Conservation (phyloP, 2,329 filamentous ascomycete species). For the Aureobasidium mangrovei region DNA sequence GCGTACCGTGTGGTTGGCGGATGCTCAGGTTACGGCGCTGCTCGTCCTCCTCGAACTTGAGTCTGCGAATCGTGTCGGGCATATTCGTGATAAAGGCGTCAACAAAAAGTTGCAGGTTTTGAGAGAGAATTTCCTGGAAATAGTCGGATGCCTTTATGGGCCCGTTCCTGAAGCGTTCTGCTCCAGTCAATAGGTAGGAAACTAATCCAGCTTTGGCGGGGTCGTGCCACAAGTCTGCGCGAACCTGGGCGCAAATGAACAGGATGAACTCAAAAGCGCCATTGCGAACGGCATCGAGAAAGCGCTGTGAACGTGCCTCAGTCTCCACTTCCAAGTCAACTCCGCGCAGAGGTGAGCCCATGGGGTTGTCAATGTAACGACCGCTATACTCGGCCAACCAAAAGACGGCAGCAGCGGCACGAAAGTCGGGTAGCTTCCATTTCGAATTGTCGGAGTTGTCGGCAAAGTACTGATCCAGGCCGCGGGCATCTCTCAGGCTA, state of each 20-base stretch:
- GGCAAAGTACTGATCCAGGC: conserved; percentile 61
- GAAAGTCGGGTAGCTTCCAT: conserved; percentile 67
- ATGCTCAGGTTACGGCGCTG: conserved; percentile 50
- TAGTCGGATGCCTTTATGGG: conserved; percentile 59
- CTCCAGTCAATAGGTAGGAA: conserved; percentile 73
- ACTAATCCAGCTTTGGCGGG: conserved; percentile 75
- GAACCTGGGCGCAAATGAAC: conserved; percentile 72
- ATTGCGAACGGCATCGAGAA: conserved; percentile 54
- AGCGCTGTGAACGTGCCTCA: conserved; percentile 58
- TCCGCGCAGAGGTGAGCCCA: conserved; percentile 49
- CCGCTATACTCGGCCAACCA: conserved; percentile 94
- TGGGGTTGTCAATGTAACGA: conserved; percentile 69
- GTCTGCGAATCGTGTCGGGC: conserved; percentile 77
- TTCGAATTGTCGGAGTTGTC: conserved; percentile 55
- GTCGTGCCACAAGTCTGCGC: conserved; percentile 76
- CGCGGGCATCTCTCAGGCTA: conserved; percentile 58
- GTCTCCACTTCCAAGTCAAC: conserved; percentile 60
- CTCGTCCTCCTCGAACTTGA: conserved; percentile 84
- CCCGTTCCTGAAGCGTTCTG: conserved; percentile 54
- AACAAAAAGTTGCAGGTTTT: conserved; percentile 75
- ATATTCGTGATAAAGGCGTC: conserved; percentile 93
- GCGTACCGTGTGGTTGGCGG: conserved; percentile 31
- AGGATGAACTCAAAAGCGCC: conserved; percentile 89
- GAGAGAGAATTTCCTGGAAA: conserved; percentile 66
- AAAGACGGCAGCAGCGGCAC: conserved; percentile 69